These are phyloP conservation scores for Phylloporus sp. DNA, from an alignment of 1,284 basidiomycete genomes.

Conservation along the genomic window DNA sequence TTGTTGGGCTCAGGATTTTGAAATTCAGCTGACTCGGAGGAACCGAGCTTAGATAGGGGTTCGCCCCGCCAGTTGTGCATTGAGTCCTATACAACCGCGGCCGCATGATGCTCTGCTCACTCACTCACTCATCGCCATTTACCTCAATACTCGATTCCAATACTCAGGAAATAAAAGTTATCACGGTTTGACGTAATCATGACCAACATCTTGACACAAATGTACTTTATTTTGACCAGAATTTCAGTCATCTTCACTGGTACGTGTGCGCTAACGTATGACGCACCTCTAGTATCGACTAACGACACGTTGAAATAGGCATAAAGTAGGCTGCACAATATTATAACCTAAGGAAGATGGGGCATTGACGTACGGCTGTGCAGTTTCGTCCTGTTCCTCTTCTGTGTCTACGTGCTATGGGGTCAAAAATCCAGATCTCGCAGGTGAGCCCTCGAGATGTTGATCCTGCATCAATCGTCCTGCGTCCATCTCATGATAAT, in stretches of 20 bases:
- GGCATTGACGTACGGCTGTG: background rate
- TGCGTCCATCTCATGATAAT: background rate
- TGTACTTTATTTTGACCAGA: slow-evolving; percentile 13
- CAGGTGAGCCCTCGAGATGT: slow-evolving; percentile 13
- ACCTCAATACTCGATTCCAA: too few relatives aligned
- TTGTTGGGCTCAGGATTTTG: too few relatives aligned
- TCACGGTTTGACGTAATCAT: slow-evolving; percentile 8
- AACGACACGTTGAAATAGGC: slow-evolving; percentile 11
- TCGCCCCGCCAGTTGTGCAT: too few relatives aligned
- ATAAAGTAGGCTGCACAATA: slow-evolving; percentile 21
- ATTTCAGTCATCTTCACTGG: slow-evolving; percentile 18
- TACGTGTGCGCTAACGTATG: slow-evolving; percentile 3
- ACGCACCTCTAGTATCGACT: background rate
- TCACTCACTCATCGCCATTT: too few relatives aligned
- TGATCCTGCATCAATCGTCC: too few relatives aligned
- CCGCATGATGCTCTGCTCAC: too few relatives aligned
- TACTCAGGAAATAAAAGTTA: too few relatives aligned
- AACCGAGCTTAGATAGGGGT: too few relatives aligned
- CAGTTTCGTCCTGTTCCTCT: slow-evolving; percentile 26
- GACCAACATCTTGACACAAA: slow-evolving; percentile 12
- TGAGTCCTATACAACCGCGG: too few relatives aligned
- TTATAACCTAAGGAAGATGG: background rate
- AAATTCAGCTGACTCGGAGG: too few relatives aligned
- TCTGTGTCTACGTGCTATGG: slow-evolving; percentile 29
- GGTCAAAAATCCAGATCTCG: slow-evolving; percentile 12